Percentiles rank a stretch among this genome's conserved stretches.
These are phyloP conservation scores for Diaporthe longicolla DNA, from an alignment of 2,329 filamentous ascomycete species.

Conservation along the genomic window DNA sequence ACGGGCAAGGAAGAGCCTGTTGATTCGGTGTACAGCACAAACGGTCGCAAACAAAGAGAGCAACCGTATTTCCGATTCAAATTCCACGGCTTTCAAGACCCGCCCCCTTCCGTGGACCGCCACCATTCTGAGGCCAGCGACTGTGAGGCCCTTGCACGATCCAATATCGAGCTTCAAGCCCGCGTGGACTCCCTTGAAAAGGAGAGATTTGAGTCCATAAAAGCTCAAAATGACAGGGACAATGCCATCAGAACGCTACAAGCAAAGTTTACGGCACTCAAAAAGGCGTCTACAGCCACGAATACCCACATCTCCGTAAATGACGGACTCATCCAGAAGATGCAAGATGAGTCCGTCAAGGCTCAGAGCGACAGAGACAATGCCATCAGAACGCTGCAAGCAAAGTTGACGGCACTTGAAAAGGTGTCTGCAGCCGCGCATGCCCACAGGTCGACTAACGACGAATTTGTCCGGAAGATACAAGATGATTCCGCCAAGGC, in stretches of 20 bases:
- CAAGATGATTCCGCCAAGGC: not conserved
- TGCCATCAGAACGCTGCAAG: constrained; percentile 1
- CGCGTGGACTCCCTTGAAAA: constrained; percentile 12
- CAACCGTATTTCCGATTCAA: not conserved
- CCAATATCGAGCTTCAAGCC: constrained; percentile 1
- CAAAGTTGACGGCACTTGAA: constrained; percentile 17
- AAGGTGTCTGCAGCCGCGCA: not conserved
- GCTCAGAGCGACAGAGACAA: not conserved
- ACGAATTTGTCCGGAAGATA: not conserved
- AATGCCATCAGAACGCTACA: constrained; percentile 1
- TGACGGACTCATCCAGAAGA: not conserved
- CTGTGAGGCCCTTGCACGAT: not conserved
- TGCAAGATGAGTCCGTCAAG: not conserved
- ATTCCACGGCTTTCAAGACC: not conserved
- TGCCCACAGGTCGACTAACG: not conserved
- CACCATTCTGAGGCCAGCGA: no score
- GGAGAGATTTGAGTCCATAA: not conserved
- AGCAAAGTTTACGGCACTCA: constrained; percentile 9
- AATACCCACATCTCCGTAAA: not conserved
- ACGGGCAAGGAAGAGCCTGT: not conserved
- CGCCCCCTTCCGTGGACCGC: not conserved
- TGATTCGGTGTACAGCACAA: not conserved
- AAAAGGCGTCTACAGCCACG: not conserved
- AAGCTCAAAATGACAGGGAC: not conserved
- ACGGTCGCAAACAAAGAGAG: not conserved